A percentile compares a stretch with the other conserved stretches of the same genome.
Conservation (phyloP, 306 rosid species). For the Glycine soja region DNA sequence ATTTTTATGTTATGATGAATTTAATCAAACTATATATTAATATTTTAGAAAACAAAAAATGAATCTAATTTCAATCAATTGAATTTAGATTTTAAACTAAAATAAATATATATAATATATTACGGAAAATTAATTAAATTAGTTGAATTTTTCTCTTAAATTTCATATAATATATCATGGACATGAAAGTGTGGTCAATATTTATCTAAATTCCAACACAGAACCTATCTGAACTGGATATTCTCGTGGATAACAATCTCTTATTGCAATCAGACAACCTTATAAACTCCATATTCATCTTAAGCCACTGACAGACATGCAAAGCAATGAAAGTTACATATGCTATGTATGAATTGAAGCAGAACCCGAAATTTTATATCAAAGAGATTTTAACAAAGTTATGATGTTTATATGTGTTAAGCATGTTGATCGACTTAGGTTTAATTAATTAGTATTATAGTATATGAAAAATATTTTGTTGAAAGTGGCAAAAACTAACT, state of each 20-base stretch:
- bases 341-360: too few relatives aligned
- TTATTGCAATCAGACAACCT: background rate
- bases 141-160: background rate
- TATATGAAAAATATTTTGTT: too few relatives aligned
- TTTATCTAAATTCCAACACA: background rate
- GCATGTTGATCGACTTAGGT: background rate
- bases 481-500: too few relatives aligned
- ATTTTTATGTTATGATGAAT: background rate
- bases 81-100: background rate
- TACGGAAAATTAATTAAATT: background rate
- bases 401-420: background rate
- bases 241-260: conserved; percentile 1
- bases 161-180: background rate
- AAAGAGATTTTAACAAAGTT: too few relatives aligned
- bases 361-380: too few relatives aligned
- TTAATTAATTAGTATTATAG: too few relatives aligned
- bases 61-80: background rate
- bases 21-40: background rate
- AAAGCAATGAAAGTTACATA: too few relatives aligned
- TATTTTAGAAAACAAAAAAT: background rate
- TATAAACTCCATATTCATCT: background rate
- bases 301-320: too few relatives aligned
- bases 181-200: background rate
- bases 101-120: background rate
- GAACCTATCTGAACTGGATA: background rate